These are phyloP conservation scores for Gaeumannomyces tritici DNA, from an alignment of 2,329 filamentous ascomycete genomes.

Conservation along the genomic window DNA sequence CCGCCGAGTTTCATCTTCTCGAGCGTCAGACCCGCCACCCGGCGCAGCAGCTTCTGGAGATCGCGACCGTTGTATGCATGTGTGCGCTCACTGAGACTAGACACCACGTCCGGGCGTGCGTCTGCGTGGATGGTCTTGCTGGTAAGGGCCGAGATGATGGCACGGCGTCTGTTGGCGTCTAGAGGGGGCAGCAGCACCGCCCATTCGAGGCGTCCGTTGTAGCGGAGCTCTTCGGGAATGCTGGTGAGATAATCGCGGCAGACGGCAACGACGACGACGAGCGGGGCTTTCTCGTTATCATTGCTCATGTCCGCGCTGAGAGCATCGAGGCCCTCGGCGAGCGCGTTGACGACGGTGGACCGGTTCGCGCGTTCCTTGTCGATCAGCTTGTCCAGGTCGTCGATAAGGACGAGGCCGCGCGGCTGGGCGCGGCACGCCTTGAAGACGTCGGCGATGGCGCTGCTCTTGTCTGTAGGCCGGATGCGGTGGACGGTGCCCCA, in stretches of 20 bases:
- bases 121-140: constrained; percentile 20
- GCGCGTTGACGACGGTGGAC: constrained; percentile 36
- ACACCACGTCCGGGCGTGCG: not conserved
- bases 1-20: constrained; percentile 6
- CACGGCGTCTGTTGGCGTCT: constrained; percentile 56
- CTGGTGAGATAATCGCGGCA: constrained; percentile 62
- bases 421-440: constrained; percentile 57
- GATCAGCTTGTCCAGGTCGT: constrained; percentile 64
- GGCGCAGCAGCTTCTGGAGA: constrained; percentile 52
- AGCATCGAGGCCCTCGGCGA: constrained; percentile 46
- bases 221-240: constrained; percentile 60
- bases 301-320: constrained; percentile 23
- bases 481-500: constrained; percentile 65
- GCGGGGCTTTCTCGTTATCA: constrained; percentile 29
- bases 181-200: constrained; percentile 72
- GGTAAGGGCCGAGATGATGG: constrained; percentile 61
- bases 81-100: constrained; percentile 58
- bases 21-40: not conserved
- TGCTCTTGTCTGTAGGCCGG: constrained; percentile 42
- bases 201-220: constrained; percentile 51
- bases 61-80: constrained; percentile 83
- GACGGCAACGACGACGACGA: constrained; percentile 65
- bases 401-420: constrained; percentile 72
- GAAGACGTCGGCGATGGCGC: constrained; percentile 58
- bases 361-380: constrained; percentile 46